Conservation (phyloP, 495 filamentous ascomycete genomes). For the Evernia prunastri region DNA sequence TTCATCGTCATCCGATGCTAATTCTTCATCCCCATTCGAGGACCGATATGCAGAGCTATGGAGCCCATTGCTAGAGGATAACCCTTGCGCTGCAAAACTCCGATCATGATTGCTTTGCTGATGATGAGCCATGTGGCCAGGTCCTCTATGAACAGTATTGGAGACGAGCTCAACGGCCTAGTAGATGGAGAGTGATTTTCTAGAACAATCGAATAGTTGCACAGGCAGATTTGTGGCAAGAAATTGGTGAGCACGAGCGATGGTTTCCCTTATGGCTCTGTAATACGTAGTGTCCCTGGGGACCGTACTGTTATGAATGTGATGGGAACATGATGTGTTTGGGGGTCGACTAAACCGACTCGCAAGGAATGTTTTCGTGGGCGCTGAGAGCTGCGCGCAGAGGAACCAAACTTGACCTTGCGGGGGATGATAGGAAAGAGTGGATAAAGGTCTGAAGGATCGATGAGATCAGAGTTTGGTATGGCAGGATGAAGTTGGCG, state of each 20-base stretch:
- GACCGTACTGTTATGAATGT: slow-evolving; percentile 31
- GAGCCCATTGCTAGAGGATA: slow-evolving; percentile 3
- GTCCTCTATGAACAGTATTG: background rate
- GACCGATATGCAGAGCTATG: slow-evolving; percentile 6
- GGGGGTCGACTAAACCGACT: slow-evolving; percentile 19
- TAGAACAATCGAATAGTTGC: background rate
- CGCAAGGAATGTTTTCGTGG: slow-evolving; percentile 9
- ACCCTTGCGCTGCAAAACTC: slow-evolving; percentile 3
- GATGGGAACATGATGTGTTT: slow-evolving; percentile 27
- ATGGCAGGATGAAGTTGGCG: slow-evolving; percentile 5
- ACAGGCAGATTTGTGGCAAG: background rate
- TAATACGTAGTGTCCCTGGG: slow-evolving; percentile 29
- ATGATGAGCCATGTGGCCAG: slow-evolving; percentile 17
- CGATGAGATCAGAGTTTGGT: slow-evolving; percentile 10
- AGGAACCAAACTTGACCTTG: slow-evolving; percentile 9
- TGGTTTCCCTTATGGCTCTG: background rate
- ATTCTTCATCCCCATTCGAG: slow-evolving; percentile 21
- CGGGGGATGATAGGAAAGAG: background rate
- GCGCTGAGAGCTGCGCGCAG: background rate
- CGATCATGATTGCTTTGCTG: slow-evolving; percentile 14
- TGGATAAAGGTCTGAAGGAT: background rate
- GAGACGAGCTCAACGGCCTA: background rate
- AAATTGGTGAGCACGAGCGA: background rate
- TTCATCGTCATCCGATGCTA: slow-evolving; percentile 46
- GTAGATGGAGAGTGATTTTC: background rate